phyloP scores from a whole-genome alignment of 352 stramenopile species.

The Globisporangium camurandrum region DNA sequence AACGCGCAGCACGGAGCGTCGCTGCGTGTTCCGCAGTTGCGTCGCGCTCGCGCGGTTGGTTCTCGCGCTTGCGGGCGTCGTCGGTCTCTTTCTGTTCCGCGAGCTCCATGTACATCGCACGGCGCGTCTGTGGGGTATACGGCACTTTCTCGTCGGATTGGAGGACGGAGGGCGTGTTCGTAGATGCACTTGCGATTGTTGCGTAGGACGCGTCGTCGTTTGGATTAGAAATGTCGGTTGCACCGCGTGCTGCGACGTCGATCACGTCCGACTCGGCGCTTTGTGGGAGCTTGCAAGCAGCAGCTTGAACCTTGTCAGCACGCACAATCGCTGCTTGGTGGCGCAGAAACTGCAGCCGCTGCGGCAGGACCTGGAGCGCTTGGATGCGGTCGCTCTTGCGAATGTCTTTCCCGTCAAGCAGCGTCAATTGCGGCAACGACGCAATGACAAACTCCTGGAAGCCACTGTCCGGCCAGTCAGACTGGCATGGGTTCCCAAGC shows the following conservation, averaged over 20 bases:
- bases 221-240: slow-evolving; percentile 32
- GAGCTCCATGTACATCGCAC: slow-evolving; percentile 90
- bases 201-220: too few relatives aligned
- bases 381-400: slow-evolving; percentile 81
- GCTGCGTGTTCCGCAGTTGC: slow-evolving; percentile 80
- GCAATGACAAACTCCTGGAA: slow-evolving; percentile 85
- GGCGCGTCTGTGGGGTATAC: slow-evolving; percentile 52
- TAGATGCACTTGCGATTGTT: slow-evolving; percentile 6
- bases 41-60: slow-evolving; percentile 81
- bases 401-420: slow-evolving; percentile 89
- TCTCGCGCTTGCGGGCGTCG: slow-evolving; percentile 67
- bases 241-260: slow-evolving; percentile 22
- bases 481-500: slow-evolving; percentile 89
- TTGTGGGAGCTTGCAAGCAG: slow-evolving; percentile 3
- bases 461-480: slow-evolving; percentile 48
- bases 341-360: slow-evolving; percentile 28
- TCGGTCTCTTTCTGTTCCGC: slow-evolving; percentile 92
- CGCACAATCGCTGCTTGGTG: slow-evolving; percentile 17
- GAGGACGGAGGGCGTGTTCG: slow-evolving; percentile 29
- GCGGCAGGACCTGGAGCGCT: slow-evolving; percentile 71
- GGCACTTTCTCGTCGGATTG: slow-evolving; percentile 48
- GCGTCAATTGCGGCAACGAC: slow-evolving; percentile 73
- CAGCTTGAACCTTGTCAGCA: slow-evolving; percentile 14
- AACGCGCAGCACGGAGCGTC: slow-evolving; percentile 27
- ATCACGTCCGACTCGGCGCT: slow-evolving; percentile 20